Conservation (phyloP, 805 yeast genomes). For the Dipodascopsis tothii region DNA sequence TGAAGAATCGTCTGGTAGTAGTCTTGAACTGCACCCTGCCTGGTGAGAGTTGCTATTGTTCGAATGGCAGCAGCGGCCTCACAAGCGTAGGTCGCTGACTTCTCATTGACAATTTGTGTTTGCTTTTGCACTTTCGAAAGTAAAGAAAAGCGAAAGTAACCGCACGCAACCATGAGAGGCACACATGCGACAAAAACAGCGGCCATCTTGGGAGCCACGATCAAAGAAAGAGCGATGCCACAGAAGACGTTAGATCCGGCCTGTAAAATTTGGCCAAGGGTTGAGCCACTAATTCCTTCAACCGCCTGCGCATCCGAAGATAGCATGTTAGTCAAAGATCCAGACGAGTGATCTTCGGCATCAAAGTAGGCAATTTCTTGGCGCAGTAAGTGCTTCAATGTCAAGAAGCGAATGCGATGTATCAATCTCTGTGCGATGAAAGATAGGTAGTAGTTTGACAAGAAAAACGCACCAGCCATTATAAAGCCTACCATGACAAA, state of each 20-base stretch:
- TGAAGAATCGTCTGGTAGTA: slow-evolving; percentile 29
- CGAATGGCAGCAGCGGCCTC: slow-evolving; percentile 37
- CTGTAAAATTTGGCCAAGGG: slow-evolving; percentile 24
- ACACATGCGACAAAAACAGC: slow-evolving; percentile 34
- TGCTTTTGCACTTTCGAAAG: slow-evolving; percentile 32
- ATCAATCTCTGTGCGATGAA: slow-evolving; percentile 8
- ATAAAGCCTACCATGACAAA: neutral
- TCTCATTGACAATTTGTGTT: slow-evolving; percentile 33
- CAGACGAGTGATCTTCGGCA: slow-evolving; percentile 19
- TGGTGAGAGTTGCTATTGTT: slow-evolving; percentile 37
- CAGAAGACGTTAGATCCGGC: slow-evolving; percentile 33
- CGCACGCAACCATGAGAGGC: slow-evolving; percentile 34
- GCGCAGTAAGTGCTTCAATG: slow-evolving; percentile 20
- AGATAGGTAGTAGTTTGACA: neutral
- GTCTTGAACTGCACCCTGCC: slow-evolving; percentile 35
- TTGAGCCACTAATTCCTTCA: slow-evolving; percentile 25
- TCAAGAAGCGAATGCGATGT: slow-evolving; percentile 14
- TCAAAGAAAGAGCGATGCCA: slow-evolving; percentile 35
- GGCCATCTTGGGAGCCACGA: slow-evolving; percentile 35
- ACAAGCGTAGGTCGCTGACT: slow-evolving; percentile 36
- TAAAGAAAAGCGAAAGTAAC: slow-evolving; percentile 35
- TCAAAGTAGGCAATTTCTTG: slow-evolving; percentile 27
- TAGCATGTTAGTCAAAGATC: slow-evolving; percentile 21
- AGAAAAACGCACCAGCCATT: neutral
- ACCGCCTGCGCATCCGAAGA: slow-evolving; percentile 25